Percentiles rank a stretch among this genome's conserved stretches.
These are phyloP conservation scores for Aaosphaeria pasadenensis DNA, from an alignment of 2,329 filamentous ascomycete species.

Conservation along the genomic window DNA sequence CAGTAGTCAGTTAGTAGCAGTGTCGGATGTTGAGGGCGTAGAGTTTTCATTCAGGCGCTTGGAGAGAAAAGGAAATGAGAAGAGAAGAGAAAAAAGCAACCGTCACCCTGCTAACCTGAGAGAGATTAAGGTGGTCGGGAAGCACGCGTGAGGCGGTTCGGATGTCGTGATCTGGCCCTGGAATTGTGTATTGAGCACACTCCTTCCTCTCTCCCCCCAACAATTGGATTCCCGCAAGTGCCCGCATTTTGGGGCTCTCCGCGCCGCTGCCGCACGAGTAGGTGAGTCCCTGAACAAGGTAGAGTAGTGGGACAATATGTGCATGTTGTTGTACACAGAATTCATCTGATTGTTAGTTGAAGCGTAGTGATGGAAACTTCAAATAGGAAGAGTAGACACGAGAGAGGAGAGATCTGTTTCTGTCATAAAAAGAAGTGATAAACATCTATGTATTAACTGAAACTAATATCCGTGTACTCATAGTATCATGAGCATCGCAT, in stretches of 20 bases:
- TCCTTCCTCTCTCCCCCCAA: neutral
- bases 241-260: neutral
- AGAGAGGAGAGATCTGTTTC: neutral
- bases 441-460: neutral
- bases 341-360: no score
- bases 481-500: slow-evolving; percentile 6
- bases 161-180: neutral
- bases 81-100: no score
- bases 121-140: no score
- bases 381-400: neutral
- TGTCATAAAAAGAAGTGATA: neutral
- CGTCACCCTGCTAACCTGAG: no score
- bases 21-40: no score
- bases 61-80: no score
- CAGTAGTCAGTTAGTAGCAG: no score
- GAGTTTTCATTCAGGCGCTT: no score
- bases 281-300: neutral
- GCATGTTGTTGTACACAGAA: no score
- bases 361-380: no score
- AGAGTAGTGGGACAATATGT: neutral
- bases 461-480: slow-evolving; percentile 2
- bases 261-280: neutral
- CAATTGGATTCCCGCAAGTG: no score
- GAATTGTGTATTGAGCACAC: neutral
- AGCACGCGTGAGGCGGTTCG: no score